Base-by-base conservation (phyloP, 495 filamentous ascomycete species). In the Podospora anserina region DNA sequence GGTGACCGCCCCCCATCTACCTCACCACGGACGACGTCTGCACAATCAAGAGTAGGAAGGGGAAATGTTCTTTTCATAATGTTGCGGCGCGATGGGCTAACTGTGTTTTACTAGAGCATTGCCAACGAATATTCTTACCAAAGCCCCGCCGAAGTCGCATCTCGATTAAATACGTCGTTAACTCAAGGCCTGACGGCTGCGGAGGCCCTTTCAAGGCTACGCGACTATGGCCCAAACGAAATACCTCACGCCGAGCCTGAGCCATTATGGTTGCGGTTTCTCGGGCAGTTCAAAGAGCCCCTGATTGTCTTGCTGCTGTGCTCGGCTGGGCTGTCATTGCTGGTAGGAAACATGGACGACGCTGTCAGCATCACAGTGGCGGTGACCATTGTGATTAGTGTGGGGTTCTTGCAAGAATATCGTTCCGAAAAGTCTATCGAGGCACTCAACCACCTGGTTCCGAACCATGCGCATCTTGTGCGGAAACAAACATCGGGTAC, bases 381-480 rank as follows among this genome's bases (percentile, higher is more conserved):
- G 1, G 95, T 99, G 6, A 95, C 93, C 58, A 98, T 99, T 75
- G 95, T 99, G 19, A 93, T 98, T 53, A 91, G 91, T 1, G 95
- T 98, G 63, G 95, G 93, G 13, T 99, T 99, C 74, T 87, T 98
- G 66, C 95, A 99, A 76, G 95, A 99, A 78, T 98, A 97, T 77
- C 87, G 96, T 67, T 97, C 94, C 55, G 96, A 99, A 77, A 96
- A 98, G 79, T 97, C 94, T 2, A 87, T 99, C 74, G 95, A 98
- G 78, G 95, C 95, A 61, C 83, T 99, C 66, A 97, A 90, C 75
- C 92, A 94, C 69, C 81, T 99, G 34, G 94, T 98, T 0, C 96
- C 95, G 27, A 93, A 98, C 76, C 91, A 92, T 78, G 95, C 95
- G 5, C 93, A 99, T 76, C 81, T 97, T 11, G 91, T 98, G 49